phyloP scores from a whole-genome alignment of 306 rosid genomes.

The Casuarina glauca region DNA sequence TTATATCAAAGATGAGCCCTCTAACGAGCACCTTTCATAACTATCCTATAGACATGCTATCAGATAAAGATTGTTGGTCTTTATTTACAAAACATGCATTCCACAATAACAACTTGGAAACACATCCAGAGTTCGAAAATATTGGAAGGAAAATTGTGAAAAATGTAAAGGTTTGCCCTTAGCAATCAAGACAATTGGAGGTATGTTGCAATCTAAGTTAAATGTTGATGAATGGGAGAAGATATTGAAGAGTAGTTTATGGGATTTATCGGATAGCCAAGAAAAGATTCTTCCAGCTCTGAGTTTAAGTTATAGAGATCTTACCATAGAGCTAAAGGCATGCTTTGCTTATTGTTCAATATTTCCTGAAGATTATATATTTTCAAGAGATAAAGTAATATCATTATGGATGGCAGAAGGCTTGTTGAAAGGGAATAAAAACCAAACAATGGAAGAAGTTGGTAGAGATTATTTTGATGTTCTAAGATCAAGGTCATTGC shows the following conservation, averaged over 20 bases:
- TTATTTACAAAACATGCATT: constrained; percentile 25
- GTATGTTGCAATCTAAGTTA: constrained; percentile 13
- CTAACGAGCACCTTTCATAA: not conserved
- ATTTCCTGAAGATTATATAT: constrained; percentile 28
- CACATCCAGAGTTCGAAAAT: constrained; percentile 3
- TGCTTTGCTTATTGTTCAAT: constrained; percentile 28
- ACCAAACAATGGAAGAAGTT: constrained; percentile 18
- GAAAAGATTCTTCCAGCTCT: constrained; percentile 8
- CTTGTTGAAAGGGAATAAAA: constrained; percentile 11
- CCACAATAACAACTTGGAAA: not conserved
- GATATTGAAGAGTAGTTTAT: constrained; percentile 4
- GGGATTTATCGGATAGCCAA: constrained; percentile 14
- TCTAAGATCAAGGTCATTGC: constrained; percentile 32
- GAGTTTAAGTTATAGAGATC: constrained; percentile 18
- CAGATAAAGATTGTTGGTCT: constrained; percentile 24
- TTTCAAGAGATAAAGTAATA: constrained; percentile 26
- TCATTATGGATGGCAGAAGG: constrained; percentile 50
- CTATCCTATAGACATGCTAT: constrained; percentile 1
- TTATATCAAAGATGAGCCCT: constrained; percentile 1
- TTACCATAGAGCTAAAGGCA: not conserved
- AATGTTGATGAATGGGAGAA: constrained; percentile 10
- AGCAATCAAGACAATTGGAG: constrained; percentile 27
- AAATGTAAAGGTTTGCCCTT: constrained; percentile 30
- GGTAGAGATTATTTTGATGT: constrained; percentile 34
- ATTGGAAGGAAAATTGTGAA: constrained; percentile 19